Evolutionary conservation across 805 yeast species (phyloP).

Genomic region (Starmera pachycereana): DNA sequence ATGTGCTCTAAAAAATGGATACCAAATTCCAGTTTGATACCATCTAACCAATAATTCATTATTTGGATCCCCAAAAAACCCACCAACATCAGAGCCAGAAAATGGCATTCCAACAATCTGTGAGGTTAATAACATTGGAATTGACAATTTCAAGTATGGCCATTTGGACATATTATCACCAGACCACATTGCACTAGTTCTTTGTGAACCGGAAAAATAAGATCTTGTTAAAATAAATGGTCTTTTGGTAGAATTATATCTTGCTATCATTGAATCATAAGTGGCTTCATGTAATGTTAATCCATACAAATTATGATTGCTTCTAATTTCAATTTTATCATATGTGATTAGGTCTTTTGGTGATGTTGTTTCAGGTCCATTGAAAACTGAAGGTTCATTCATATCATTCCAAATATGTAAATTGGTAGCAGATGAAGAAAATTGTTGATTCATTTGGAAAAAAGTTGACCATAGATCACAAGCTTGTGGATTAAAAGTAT

Average conservation of each 20-base stretch:
- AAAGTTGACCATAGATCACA: slow-evolving; percentile 49
- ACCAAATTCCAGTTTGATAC: slow-evolving; percentile 95
- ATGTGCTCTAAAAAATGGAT: slow-evolving; percentile 94
- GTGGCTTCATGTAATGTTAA: slow-evolving; percentile 75
- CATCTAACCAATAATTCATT: slow-evolving; percentile 77
- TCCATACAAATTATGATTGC: slow-evolving; percentile 83
- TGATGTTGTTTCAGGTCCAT: slow-evolving; percentile 89
- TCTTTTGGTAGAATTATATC: slow-evolving; percentile 42
- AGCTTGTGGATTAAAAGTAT: slow-evolving; percentile 60
- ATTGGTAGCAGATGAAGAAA: slow-evolving; percentile 46
- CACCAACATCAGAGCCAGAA: slow-evolving; percentile 95
- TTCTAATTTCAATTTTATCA: slow-evolving; percentile 83
- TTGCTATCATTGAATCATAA: slow-evolving; percentile 45
- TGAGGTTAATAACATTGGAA: slow-evolving; percentile 80
- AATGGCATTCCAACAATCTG: slow-evolving; percentile 85
- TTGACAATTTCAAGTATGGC: slow-evolving; percentile 72
- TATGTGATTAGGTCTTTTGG: slow-evolving; percentile 73
- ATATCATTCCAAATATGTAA: slow-evolving; percentile 93
- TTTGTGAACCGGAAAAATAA: slow-evolving; percentile 84
- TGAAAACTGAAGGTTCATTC: slow-evolving; percentile 94
- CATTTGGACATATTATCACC: slow-evolving; percentile 94
- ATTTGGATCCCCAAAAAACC: slow-evolving; percentile 86
- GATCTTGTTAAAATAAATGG: slow-evolving; percentile 87
- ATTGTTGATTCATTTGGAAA: slow-evolving; percentile 35
- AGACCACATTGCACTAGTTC: slow-evolving; percentile 92